Base-by-base conservation (phyloP, 2,329 filamentous ascomycete species). In the Colletotrichum agaves region DNA sequence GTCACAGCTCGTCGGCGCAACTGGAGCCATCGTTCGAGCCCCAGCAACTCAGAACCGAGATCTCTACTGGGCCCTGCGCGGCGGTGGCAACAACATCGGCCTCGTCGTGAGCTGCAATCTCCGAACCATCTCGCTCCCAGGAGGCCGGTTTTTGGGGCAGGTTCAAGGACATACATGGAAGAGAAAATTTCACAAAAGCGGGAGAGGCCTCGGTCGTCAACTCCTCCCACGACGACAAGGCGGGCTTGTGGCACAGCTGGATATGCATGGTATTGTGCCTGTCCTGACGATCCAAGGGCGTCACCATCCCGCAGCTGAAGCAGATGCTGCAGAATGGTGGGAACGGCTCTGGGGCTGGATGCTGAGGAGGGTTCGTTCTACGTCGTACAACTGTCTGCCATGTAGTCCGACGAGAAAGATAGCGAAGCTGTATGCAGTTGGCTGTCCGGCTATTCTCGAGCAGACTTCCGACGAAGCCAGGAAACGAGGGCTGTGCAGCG, bases 31-130 rank as follows among this genome's bases (percentile, higher is more conserved):
- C 17, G 71, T 84, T 1, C 79, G 76, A 2, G 84, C 82, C 3
- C 81, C 76, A 5, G 74, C 73, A 3, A 74, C 75, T 2, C 70
- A 82, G 19, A 79, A 88, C 63, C 64, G 78, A 0, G 86, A 88
- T 61, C 78, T 90, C 1, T 88, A 85, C 75, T 88, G 85, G 84
- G 87, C 86, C 2, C 78, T 88, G 1, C 78, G 80, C 41, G 85
- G 86, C 17, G 84, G 85, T 3, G 84, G 86, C 2, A 85, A 85
- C 37, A 88, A 83, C 52, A 89, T 86, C 69, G 87, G 83, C n/a
- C 78, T 89, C 4, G 84, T 89, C 4, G 78, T 82, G 10, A 83
- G 83, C 10, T 81, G 88, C 74, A 78, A 81, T 21, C 72, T 84
- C 13, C 74, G 74, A 12, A 79, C 80, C 0, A 77, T 79, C 50